Percentiles rank a stretch among this genome's conserved stretches.
Evolutionary conservation across 2,329 filamentous ascomycete genomes (phyloP).

Genomic region (Dichotomopilus funicola): DNA sequence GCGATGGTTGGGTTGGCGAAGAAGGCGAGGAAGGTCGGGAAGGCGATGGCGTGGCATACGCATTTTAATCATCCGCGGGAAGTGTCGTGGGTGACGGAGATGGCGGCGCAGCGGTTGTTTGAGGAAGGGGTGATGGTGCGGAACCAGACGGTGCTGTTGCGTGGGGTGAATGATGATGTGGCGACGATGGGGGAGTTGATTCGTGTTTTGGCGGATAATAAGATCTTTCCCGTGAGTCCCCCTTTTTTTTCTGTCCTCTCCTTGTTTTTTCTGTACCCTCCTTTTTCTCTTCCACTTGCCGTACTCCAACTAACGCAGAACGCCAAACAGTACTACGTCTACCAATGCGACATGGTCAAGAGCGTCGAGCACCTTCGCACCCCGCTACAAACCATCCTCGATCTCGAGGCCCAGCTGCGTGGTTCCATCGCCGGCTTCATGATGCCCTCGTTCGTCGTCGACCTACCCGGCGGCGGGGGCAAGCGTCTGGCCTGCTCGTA

Average conservation of each 20-base stretch:
- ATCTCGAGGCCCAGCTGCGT: conserved; percentile 51
- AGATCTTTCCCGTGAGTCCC: conserved; percentile 46
- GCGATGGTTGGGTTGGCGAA: conserved; percentile 46
- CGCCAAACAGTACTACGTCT: conserved; percentile 52
- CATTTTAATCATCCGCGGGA: conserved; percentile 60
- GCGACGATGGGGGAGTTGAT: conserved; percentile 49
- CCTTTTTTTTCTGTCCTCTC: not conserved
- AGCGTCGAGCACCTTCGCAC: conserved; percentile 58
- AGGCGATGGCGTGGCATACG: conserved; percentile 56
- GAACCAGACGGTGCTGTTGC: conserved; percentile 55
- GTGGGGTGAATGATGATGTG: conserved; percentile 51
- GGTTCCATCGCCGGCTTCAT: conserved; percentile 57
- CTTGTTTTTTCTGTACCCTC: not conserved
- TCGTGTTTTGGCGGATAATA: conserved; percentile 46
- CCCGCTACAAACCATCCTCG: conserved; percentile 50
- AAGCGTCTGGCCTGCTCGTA: conserved; percentile 52
- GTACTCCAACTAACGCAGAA: not conserved
- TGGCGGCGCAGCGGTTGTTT: conserved; percentile 45
- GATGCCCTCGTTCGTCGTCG: conserved; percentile 57
- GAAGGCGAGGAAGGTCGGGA: conserved; percentile 45
- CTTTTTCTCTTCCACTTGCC: not conserved
- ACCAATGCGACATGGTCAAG: conserved; percentile 57
- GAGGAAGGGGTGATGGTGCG: conserved; percentile 48
- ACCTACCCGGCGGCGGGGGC: conserved; percentile 57
- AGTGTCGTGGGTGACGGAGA: conserved; percentile 52